Base-by-base conservation (phyloP, 208 protist genomes). In the Zelonia costaricensis region DNA sequence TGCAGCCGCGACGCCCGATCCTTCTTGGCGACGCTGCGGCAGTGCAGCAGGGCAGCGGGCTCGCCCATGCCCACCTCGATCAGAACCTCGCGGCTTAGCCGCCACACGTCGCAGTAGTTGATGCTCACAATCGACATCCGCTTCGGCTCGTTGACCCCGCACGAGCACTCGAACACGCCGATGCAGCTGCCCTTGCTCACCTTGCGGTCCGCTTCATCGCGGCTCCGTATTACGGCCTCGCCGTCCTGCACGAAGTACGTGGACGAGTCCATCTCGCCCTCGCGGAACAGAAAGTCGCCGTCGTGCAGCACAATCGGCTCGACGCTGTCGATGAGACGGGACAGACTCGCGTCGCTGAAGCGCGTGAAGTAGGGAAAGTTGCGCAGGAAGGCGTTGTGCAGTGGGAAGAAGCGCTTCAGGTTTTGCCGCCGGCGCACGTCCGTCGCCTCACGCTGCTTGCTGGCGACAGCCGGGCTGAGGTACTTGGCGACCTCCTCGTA, bases 51-150 rank as follows among this genome's bases (percentile, higher is more conserved):
- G 30, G 89, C 86, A 1, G 60, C 69, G n/a, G 89, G 89, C 63
- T 95, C 89, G 47, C 75, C 80, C 80, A 95, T 86, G 35, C 89
- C 89, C n/a, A 92, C 69, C 42, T 95, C 89, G 10, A 92, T 74
- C 33, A 95, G 62, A 54, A 72, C 65, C 9, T 95, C 84, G 10
- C 89, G 70, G 20, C 69, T 68, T 44, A 95, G 66, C 1, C 78
- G 76, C 86, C 89, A 95, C 43, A 95, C 77, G 74, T 95, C 89
- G 44, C 86, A 95, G 64, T 95, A 93, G 62, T 92, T 91, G 46
- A 91, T 47, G 67, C 89, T 93, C 6, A 92, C 74, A 27, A 93
- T 79, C 8, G 89, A 84, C 20, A 28, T 69, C 23, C 52, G 72
- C 68, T 93, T 93, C n/a, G 65, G 52, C 55, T 92, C 89, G 51